Percentiles rank a stretch among this genome's conserved stretches.
Conservation (phyloP, 768 basidiomycete species). For the Rhodotorula paludigena region DNA sequence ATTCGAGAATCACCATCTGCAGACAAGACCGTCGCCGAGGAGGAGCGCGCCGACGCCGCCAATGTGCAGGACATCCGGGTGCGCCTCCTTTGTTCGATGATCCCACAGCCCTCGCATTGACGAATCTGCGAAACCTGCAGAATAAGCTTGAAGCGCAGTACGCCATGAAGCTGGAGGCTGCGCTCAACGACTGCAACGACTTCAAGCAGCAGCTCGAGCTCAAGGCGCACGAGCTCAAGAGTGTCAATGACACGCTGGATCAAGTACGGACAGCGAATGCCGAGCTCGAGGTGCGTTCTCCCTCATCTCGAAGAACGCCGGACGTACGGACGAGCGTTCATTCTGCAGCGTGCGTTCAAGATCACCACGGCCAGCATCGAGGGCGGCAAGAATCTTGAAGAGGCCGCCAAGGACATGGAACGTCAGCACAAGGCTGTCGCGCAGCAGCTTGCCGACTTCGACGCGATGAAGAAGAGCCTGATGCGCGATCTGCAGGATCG, state of each 20-base stretch:
- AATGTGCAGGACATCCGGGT: conserved; percentile 90
- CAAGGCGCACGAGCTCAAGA: conserved; percentile 74
- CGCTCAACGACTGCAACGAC: conserved; percentile 73
- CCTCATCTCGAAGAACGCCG: conserved; percentile 2
- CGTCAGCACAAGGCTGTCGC: conserved; percentile 93
- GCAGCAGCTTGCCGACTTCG: conserved; percentile 96
- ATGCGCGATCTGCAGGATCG: conserved; percentile 99
- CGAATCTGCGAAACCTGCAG: conserved; percentile 51
- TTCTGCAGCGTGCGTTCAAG: conserved; percentile 85
- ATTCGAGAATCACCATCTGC: conserved; percentile 29
- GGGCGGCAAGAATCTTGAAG: conserved; percentile 92
- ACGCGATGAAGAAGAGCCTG: conserved; percentile 95
- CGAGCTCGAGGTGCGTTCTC: conserved; percentile 75
- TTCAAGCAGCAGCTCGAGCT: conserved; percentile 86
- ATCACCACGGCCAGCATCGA: conserved; percentile 96
- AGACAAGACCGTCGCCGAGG: conserved; percentile 90
- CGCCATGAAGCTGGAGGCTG: conserved; percentile 82
- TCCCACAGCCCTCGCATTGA: too few species aligned
- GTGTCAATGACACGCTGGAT: conserved; percentile 77
- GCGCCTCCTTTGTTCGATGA: conserved; percentile 40
- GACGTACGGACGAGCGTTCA: too few species aligned
- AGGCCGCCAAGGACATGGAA: conserved; percentile 95
- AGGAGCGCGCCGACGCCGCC: conserved; percentile 76
- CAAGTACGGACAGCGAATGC: conserved; percentile 94
- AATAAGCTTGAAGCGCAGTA: conserved; percentile 92